These are phyloP conservation scores for Daldinia bambusicola DNA, from an alignment of 495 filamentous ascomycete genomes.

Conservation along the genomic window DNA sequence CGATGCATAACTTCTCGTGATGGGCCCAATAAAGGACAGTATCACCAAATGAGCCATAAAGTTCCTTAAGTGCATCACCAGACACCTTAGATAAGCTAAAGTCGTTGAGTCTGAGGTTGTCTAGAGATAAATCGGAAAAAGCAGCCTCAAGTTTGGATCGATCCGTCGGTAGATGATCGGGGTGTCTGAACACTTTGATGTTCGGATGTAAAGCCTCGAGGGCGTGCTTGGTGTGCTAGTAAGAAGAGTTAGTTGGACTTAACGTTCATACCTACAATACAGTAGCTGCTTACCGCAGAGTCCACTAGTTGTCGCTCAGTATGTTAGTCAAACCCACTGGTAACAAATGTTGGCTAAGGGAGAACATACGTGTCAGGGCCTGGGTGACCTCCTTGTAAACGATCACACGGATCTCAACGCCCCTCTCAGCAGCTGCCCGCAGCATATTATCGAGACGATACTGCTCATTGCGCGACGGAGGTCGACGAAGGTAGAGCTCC, in stretches of 20 bases:
- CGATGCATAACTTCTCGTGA: constrained; percentile 89
- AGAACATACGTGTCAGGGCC: constrained; percentile 75
- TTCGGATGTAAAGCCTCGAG: constrained; percentile 84
- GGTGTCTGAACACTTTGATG: constrained; percentile 91
- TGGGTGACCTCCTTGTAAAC: constrained; percentile 96
- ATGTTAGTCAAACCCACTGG: constrained; percentile 9
- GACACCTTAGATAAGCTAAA: constrained; percentile 67
- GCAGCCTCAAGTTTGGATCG: constrained; percentile 43
- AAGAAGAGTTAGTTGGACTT: constrained; percentile 18
- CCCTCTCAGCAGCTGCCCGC: constrained; percentile 83
- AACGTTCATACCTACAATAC: neutral
- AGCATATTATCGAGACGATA: constrained; percentile 94
- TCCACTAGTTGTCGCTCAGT: constrained; percentile 65
- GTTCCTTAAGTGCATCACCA: constrained; percentile 71
- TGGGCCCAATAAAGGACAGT: constrained; percentile 94
- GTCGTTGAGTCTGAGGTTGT: constrained; percentile 58
- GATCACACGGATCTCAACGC: constrained; percentile 87
- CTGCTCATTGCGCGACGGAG: constrained; percentile 80
- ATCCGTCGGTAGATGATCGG: constrained; percentile 81
- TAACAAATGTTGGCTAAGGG: constrained; percentile 5
- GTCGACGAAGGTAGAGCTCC: constrained; percentile 88
- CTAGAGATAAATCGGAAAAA: constrained; percentile 61
- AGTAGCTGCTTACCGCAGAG: constrained; percentile 56
- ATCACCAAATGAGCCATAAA: constrained; percentile 84
- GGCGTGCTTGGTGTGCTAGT: constrained; percentile 80